Base-by-base conservation (phyloP, 352 stramenopile genomes). In the Phytophthora pinifolia region DNA sequence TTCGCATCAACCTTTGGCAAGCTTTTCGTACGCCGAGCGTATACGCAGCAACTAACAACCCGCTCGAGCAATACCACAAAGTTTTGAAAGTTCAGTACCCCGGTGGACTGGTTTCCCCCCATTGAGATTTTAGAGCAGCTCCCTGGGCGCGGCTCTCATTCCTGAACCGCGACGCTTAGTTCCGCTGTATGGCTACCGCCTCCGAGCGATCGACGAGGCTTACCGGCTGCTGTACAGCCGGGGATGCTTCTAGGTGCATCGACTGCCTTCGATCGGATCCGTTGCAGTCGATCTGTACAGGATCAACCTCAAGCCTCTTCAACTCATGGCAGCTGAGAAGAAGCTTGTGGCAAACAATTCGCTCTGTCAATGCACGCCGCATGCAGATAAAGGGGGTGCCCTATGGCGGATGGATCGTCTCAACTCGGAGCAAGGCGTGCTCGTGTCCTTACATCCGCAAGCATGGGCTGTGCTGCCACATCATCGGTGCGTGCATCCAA, bases 271-370 rank as follows among this genome's bases (percentile, higher is more conserved):
- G 8, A 18, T 47, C n/a, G 52, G 17, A 32, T n/a, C 33, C 1
- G 34, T 48, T 32, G 22, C 2, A 3, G 42, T 34, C 1, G 52
- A 60, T 41, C 18, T 60, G 1, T 54, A 60, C 13, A 35, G 52
- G 9, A 29, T 53, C 3, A 35, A 41, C 7, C 34, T 48, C 4
- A 22, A 18, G 4, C n/a, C 41, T 0, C 25, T 46, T 4, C 25
- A 29, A 8, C 42, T 53, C 4, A 53, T 27, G 9, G 18, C 10
- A 7, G 27, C 52, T 1, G 52, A 60, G 20, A 60, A 54, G 14
- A 41, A 53, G 17, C 13, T 30, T 4, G 34, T 60, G 5, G 7
- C 15, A 0, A 25, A 47, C n/a, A 38, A 20, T 60, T 8, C 33
- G 14, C 0, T 54, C 34, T 12, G 52, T 39, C 2, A 50, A 57